Evolutionary conservation across 1,284 basidiomycete species (phyloP).

Genomic region (Sanghuangporus sanghuang): DNA sequence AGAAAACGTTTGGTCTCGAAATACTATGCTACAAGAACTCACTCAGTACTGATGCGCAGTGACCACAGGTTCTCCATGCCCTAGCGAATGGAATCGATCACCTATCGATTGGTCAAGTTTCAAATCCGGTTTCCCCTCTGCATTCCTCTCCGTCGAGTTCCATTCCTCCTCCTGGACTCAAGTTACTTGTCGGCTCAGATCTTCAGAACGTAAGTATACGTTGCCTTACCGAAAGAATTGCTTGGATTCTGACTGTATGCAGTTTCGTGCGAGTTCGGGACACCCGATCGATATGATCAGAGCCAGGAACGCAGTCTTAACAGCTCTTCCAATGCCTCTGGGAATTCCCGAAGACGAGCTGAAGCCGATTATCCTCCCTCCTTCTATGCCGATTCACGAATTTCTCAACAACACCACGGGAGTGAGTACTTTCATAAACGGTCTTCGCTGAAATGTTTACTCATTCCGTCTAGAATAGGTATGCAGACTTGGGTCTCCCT

Average conservation of each 20-base stretch:
- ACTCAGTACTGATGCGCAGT: neutral
- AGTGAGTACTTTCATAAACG: conserved; percentile 34
- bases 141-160: neutral
- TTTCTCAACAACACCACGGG: conserved; percentile 57
- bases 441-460: conserved; percentile 9
- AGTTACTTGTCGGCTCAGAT: neutral
- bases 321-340: conserved; percentile 53
- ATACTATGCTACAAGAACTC: neutral
- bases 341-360: conserved; percentile 58
- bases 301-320: conserved; percentile 49
- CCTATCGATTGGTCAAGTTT: conserved; percentile 3
- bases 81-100: conserved; percentile 14
- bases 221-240: neutral
- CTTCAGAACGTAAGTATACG: neutral
- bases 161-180: neutral
- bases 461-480: conserved; percentile 49
- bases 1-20: neutral
- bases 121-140: conserved; percentile 5
- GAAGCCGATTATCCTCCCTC: conserved; percentile 59
- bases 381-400: conserved; percentile 58
- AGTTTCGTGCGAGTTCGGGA: conserved; percentile 10
- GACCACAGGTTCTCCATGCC: neutral
- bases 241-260: neutral
- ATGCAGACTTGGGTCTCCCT: conserved; percentile 23
- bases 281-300: conserved; percentile 46